Evolutionary conservation across 2,329 filamentous ascomycete species (phyloP), one percentile per base, ranked within the genome.

Genomic region (Metarhizium album): DNA sequence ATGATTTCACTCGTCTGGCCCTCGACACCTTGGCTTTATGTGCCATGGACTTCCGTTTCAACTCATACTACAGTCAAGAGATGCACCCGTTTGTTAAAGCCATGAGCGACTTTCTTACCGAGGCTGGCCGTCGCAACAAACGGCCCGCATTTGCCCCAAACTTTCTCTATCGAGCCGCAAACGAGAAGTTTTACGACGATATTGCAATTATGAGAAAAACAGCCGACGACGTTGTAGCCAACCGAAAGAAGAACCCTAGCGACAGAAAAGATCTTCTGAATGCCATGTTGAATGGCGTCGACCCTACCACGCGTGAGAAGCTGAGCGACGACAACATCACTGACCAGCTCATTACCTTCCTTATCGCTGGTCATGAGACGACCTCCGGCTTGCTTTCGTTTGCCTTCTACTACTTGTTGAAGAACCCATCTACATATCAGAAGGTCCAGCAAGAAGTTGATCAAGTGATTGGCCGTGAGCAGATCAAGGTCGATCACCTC

Each of bases 1-100:
- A 84, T 18, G 83, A 87, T 63, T 86, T 87, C 55, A 87, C 84
- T 2, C 76, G 84, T n/a, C 68, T 89, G 31, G 81, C 85, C 0
- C 74, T 90, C 2, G 86, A 90, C 61, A 85, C 84, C 0, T 74
- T 90, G 8, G 83, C 82, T 1, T 73, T 90, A 2, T 85, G 83
- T 62, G 72, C 79, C n/a, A 84, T 87, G 80, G 78, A 78, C 37
- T 84, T 75, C 53, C 80, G 85, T 18, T 89, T 89, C 73, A 89
- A 89, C 66, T 83, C 79, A 1, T 88, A 83, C 65, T 90, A 89
- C 60, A 73, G 74, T 27, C 77, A 86, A 14, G 72, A 80, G 8
- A 69, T 84, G 62, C 86, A 90, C 56, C 84, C 84, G 0, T 89
- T 90, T 57, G 73, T 88, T 38, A 64, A 73, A 43, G 78, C 82